Conservation (phyloP, 805 yeast genomes). For the Spencermartinsiella europaea region DNA sequence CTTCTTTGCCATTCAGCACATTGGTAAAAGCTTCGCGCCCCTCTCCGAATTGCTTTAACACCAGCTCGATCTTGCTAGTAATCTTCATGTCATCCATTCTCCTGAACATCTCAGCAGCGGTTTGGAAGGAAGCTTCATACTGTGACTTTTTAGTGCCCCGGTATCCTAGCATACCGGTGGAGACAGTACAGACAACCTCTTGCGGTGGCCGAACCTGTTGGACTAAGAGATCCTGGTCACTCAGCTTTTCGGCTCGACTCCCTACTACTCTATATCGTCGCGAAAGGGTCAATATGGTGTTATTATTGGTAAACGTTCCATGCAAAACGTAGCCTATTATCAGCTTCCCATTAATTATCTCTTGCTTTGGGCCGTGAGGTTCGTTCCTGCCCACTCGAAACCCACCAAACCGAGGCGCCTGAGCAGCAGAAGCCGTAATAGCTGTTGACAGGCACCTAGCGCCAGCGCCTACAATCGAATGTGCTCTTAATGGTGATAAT, state of each 20-base stretch:
- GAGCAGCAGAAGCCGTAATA: neutral
- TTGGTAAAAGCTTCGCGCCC: constrained; percentile 83
- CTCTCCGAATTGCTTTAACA: constrained; percentile 77
- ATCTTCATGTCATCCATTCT: constrained; percentile 59
- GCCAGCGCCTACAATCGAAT: no score
- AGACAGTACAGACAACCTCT: constrained; percentile 58
- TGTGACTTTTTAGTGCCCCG: constrained; percentile 86
- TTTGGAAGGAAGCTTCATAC: constrained; percentile 89
- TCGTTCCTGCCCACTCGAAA: neutral
- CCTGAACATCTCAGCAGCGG: constrained; percentile 66
- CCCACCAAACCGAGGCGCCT: neutral
- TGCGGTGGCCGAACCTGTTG: constrained; percentile 78
- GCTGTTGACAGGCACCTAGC: no score
- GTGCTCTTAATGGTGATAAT: no score
- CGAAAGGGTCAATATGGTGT: constrained; percentile 72
- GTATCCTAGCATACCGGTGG: constrained; percentile 87
- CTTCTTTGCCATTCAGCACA: constrained; percentile 87
- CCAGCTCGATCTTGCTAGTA: constrained; percentile 64
- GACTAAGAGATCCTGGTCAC: constrained; percentile 53
- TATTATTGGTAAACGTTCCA: constrained; percentile 74
- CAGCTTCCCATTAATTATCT: constrained; percentile 19
- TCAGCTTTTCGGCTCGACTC: constrained; percentile 27
- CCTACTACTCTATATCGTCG: constrained; percentile 41
- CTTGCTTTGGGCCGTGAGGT: neutral
- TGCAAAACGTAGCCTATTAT: constrained; percentile 65